Conservation (phyloP, 148 eudicot species). For the Rhododendron vialii region DNA sequence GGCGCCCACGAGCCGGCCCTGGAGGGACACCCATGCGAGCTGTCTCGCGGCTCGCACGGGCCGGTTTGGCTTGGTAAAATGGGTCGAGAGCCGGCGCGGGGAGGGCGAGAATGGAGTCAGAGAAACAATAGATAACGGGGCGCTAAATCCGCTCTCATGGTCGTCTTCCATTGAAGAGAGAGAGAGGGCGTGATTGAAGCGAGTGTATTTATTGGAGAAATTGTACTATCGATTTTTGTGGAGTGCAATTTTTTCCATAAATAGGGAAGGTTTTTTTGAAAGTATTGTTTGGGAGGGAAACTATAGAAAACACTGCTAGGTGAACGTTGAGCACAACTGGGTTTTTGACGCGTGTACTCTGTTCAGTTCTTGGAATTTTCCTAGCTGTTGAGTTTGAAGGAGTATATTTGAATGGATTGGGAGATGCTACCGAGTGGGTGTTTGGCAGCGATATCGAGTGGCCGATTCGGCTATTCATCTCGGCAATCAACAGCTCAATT, state of each 20-base stretch:
- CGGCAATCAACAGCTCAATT: no score
- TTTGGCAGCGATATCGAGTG: no score
- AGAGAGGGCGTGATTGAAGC: slow-evolving; percentile 23
- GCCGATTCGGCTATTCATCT: no score
- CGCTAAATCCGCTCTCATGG: slow-evolving; percentile 3
- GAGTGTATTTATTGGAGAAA: not conserved
- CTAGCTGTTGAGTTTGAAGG: slow-evolving; percentile 8
- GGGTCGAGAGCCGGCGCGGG: slow-evolving; percentile 69
- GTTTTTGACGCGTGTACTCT: not conserved
- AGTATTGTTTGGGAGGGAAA: slow-evolving; percentile 18
- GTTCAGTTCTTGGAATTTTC: not conserved
- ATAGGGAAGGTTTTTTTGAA: not conserved
- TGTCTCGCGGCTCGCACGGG: slow-evolving; percentile 33
- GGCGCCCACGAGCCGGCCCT: slow-evolving; percentile 73
- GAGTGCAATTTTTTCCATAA: not conserved
- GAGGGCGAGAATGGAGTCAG: slow-evolving; percentile 29
- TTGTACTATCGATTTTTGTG: not conserved
- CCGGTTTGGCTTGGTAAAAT: slow-evolving; percentile 42
- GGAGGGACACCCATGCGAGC: slow-evolving; percentile 73
- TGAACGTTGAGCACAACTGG: not conserved
- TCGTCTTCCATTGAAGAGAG: slow-evolving; percentile 15
- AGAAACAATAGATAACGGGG: not conserved
- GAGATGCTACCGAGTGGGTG: no score
- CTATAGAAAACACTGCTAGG: not conserved
- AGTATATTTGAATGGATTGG: no score